Conservation (phyloP, 208 protist species). For the Leptomonas seymouri region DNA sequence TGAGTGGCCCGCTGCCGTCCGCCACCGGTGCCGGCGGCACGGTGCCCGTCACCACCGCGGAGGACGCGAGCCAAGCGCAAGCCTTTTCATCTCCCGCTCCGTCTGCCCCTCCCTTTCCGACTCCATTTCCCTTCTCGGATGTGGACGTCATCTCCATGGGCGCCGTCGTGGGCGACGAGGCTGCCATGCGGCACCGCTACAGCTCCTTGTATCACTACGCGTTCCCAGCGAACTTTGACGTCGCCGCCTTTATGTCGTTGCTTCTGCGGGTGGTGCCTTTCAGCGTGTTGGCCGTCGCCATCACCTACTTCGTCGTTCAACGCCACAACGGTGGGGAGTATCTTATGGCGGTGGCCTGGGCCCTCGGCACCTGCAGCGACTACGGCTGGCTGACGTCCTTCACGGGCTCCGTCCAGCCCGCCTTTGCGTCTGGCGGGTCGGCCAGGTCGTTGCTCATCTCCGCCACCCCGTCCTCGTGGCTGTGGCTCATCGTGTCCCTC, state of each 20-base stretch:
- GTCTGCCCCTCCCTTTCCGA: background rate
- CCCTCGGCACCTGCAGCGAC: constrained; percentile 66
- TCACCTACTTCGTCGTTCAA: constrained; percentile 54
- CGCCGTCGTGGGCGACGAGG: background rate
- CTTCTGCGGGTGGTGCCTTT: constrained; percentile 52
- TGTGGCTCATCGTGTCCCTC: constrained; percentile 80
- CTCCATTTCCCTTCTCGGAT: background rate
- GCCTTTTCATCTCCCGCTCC: background rate
- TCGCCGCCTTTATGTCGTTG: constrained; percentile 48
- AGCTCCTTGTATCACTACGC: constrained; percentile 46
- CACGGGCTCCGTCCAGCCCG: constrained; percentile 19
- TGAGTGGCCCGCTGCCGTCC: background rate
- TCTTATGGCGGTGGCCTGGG: constrained; percentile 70
- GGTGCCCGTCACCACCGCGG: background rate
- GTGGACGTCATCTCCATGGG: background rate
- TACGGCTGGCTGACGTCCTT: constrained; percentile 54
- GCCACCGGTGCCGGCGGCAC: background rate
- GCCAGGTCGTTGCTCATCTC: background rate
- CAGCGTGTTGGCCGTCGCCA: constrained; percentile 38
- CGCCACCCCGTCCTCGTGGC: constrained; percentile 32
- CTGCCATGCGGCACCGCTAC: constrained; percentile 16
- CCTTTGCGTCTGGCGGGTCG: background rate
- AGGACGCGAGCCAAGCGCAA: background rate
- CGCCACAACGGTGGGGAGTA: constrained; percentile 60
- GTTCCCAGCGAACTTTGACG: constrained; percentile 56